Conservation (phyloP, 768 basidiomycete species). For the Rhodotorula sphaerocarpa region DNA sequence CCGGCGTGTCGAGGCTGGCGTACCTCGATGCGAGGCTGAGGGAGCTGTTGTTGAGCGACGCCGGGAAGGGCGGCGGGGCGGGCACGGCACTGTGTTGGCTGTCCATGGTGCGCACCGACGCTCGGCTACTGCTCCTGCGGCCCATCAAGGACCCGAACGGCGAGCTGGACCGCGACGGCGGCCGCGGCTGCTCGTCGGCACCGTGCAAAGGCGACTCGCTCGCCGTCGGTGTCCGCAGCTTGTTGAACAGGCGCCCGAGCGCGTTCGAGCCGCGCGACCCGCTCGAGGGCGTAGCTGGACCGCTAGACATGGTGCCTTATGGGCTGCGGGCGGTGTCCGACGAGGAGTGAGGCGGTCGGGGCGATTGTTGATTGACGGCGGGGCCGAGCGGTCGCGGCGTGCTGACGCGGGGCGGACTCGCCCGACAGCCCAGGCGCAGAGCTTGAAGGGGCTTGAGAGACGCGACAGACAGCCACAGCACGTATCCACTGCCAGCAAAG, state of each 20-base stretch:
- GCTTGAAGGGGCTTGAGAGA: too few relatives aligned
- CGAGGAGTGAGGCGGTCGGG: neutral
- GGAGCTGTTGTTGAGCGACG: neutral
- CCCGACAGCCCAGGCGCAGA: too few relatives aligned
- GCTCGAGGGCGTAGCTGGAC: constrained; percentile 16
- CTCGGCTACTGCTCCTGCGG: constrained; percentile 5
- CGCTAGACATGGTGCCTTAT: neutral
- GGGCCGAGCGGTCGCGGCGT: neutral
- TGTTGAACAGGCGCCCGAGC: constrained; percentile 24
- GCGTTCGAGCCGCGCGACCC: constrained; percentile 6
- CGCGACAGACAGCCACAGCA: too few relatives aligned
- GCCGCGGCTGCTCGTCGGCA: neutral
- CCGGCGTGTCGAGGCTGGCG: constrained; percentile 11
- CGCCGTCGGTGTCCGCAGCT: constrained; percentile 24
- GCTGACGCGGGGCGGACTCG: rapidly evolving
- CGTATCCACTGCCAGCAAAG: too few relatives aligned
- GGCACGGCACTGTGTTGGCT: neutral
- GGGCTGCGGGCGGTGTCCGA: too few relatives aligned
- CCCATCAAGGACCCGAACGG: constrained; percentile 3
- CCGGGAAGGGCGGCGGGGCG: neutral
- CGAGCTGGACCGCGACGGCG: constrained; percentile 3
- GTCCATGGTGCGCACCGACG: neutral
- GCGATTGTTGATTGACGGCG: constrained; percentile 4
- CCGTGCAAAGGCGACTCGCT: neutral
- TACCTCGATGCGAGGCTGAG: constrained; percentile 10